phyloP scores from a whole-genome alignment of 169 alveolate species.

The Plasmodium cynomolgi region DNA sequence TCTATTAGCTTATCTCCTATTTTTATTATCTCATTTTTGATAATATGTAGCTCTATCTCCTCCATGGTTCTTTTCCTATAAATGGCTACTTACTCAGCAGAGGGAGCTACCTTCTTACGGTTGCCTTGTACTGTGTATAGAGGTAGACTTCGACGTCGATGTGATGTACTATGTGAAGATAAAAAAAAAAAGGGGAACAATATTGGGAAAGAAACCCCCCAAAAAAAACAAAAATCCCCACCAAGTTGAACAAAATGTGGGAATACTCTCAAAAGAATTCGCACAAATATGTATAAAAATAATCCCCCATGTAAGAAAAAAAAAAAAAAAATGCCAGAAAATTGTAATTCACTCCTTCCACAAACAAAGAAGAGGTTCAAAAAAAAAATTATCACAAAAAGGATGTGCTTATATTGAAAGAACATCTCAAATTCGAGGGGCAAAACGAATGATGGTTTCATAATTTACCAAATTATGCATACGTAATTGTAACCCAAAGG shows the following conservation, averaged over 20 bases:
- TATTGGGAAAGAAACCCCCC: not conserved
- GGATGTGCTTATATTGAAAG: not conserved
- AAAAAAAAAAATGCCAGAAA: not conserved
- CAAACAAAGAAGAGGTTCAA: not conserved
- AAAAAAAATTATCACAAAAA: not conserved
- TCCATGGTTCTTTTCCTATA: conserved; percentile 31
- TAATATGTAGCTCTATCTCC: conserved; percentile 69
- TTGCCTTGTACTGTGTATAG: not conserved
- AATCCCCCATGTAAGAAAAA: not conserved
- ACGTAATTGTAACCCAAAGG: not conserved
- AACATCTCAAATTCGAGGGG: not conserved
- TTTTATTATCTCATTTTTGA: conserved; percentile 66
- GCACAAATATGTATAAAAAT: not conserved
- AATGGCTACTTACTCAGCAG: not conserved
- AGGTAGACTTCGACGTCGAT: not conserved
- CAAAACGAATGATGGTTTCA: not conserved
- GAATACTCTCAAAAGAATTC: not conserved
- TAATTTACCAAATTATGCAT: not conserved
- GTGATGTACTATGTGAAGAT: not conserved
- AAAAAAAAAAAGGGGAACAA: not conserved
- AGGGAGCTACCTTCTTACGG: not conserved
- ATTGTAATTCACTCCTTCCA: not conserved
- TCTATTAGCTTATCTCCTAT: conserved; percentile 73
- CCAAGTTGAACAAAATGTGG: not conserved
- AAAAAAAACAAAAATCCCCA: not conserved